phyloP scores from a whole-genome alignment of 2,329 filamentous ascomycete species.

The Sporothrix variecibatus region DNA sequence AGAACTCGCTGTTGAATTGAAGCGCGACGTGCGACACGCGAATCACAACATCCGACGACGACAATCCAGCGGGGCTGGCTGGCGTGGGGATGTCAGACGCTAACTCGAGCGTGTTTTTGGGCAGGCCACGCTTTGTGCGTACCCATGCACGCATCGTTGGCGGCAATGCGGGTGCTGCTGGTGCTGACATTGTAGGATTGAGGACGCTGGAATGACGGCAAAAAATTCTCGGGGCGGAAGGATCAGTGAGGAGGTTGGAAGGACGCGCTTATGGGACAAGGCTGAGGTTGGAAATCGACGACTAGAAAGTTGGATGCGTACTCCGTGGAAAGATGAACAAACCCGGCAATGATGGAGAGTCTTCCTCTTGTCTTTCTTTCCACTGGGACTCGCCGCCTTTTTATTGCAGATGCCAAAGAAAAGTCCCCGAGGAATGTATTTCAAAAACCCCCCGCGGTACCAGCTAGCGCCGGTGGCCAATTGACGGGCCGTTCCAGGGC shows the following conservation, averaged over 20 bases:
- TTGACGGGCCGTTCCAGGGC: neutral
- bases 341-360: neutral
- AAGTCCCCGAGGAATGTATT: neutral
- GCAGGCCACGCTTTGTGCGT: constrained; percentile 14
- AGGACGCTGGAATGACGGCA: neutral
- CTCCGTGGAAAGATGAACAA: neutral
- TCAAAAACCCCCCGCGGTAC: neutral
- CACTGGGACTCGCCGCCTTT: neutral
- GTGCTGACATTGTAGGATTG: neutral
- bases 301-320: too few species aligned
- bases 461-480: neutral
- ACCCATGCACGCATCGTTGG: constrained; percentile 26
- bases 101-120: constrained; percentile 14
- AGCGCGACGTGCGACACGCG: constrained; percentile 39
- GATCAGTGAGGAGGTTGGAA: neutral
- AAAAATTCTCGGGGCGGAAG: neutral
- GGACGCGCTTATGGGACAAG: neutral
- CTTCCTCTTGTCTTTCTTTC: neutral
- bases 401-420: neutral
- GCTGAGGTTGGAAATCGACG: too few species aligned
- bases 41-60: constrained; percentile 35
- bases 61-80: constrained; percentile 1
- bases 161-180: neutral
- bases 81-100: constrained; percentile 8
- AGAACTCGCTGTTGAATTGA: constrained; percentile 39